A percentile compares a stretch with the other conserved stretches of the same genome.
These are phyloP conservation scores for Cladosporium sp. DNA, from an alignment of 2,329 filamentous ascomycete genomes.

Conservation along the genomic window DNA sequence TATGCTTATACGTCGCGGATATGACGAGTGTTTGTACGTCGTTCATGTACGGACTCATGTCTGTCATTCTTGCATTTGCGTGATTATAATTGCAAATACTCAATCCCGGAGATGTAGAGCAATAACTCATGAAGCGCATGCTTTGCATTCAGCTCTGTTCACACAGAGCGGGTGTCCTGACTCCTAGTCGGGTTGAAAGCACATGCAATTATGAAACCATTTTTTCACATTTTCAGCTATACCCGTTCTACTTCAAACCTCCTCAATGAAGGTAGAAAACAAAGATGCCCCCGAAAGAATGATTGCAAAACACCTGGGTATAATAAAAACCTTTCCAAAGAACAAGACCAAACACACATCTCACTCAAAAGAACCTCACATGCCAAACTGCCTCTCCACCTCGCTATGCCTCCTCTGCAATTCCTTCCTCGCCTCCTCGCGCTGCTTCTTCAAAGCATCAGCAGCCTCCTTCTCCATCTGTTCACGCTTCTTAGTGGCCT, in stretches of 20 bases:
- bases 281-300: neutral
- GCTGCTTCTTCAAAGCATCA: slow-evolving; percentile 19
- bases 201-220: neutral
- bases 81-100: no score
- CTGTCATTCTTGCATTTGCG: no score
- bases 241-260: neutral
- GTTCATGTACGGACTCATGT: no score
- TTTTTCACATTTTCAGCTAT: neutral
- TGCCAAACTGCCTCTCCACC: slow-evolving; percentile 44
- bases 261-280: neutral
- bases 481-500: slow-evolving; percentile 40
- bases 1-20: neutral
- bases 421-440: slow-evolving; percentile 21
- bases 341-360: neutral
- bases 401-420: slow-evolving; percentile 36
- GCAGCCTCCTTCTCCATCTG: slow-evolving; percentile 31
- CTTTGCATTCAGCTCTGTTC: no score
- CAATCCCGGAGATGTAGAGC: no score
- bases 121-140: no score
- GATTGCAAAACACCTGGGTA: neutral
- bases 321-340: neutral
- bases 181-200: neutral
- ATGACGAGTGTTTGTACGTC: no score
- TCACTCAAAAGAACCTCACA: neutral
- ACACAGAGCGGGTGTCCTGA: neutral